Evolutionary conservation across 129 eudicot genomes (phyloP), one percentile per base, ranked within the genome.

Genomic region (Centaurea solstitialis): DNA sequence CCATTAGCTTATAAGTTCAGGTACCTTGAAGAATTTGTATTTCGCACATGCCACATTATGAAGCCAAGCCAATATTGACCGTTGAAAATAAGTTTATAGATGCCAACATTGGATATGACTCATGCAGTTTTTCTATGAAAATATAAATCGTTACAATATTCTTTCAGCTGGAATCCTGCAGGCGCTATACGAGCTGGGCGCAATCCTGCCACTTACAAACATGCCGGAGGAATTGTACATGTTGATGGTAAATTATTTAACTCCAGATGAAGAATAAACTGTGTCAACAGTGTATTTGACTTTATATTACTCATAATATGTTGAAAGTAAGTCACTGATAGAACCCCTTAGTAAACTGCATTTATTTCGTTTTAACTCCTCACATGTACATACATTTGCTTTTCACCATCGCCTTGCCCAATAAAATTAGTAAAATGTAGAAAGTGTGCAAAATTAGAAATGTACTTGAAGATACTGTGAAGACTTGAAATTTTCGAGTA

Each of bases 1-100:
- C 97, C 99, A 78, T 80, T 96, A 61, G 99, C 96, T 79, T 93
- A 93, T 86, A 96, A 96, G 72, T 96, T 96, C 90, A 96, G 99
- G 99, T 96, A 82, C 82, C 43, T 35, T 5, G 18, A 13, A 66
- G 43, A 47, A 61, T 30, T 35, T 74, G 22, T 68, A 40, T 64
- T 9, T 15, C 21, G 57, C 72, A 64, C 83, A 37, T 53, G 30
- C 20, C 1, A 41, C 50, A 15, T 21, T 62, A 20, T 78, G 65
- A 53, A 67, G 21, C 35, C 38, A 53, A 67, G 21, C 35, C 38
- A 68, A 77, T 22, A 20, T 73, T 72, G 12, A 24, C 26, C 18
- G 9, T 20, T 81, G 75, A 74, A 75, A 57, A 75, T 61, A 26
- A 15, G 3, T 53, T 11, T 35, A n/a, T 33, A 35, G 53, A 76